phyloP scores from a whole-genome alignment of 306 rosid genomes.

The Ceratonia siliqua region DNA sequence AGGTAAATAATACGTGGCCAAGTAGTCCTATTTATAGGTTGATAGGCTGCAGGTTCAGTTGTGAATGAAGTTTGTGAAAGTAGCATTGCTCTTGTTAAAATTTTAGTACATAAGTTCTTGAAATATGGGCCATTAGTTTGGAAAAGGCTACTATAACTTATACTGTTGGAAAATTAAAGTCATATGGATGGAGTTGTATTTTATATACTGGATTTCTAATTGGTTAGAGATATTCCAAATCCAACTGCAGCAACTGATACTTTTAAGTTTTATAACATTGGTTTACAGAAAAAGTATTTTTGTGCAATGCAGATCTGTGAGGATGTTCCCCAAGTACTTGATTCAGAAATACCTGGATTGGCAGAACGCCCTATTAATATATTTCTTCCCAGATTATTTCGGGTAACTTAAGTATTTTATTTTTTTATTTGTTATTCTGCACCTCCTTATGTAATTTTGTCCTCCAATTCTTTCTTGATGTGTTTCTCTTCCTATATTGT shows the following conservation, averaged over 20 bases:
- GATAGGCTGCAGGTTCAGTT: no score
- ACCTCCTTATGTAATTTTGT: slow-evolving; percentile 5
- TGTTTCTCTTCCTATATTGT: not conserved
- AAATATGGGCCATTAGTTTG: not conserved
- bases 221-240: slow-evolving; percentile 11
- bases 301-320: slow-evolving; percentile 74
- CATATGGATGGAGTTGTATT: not conserved
- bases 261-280: not conserved
- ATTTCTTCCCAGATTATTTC: slow-evolving; percentile 82
- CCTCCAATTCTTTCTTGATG: not conserved
- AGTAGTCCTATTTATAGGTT: no score
- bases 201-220: slow-evolving; percentile 2
- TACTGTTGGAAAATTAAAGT: not conserved
- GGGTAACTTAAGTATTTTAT: slow-evolving; percentile 50
- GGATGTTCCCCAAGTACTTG: slow-evolving; percentile 96
- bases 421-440: not conserved
- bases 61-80: no score
- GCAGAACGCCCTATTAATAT: slow-evolving; percentile 92
- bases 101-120: not conserved
- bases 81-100: no score
- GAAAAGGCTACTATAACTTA: not conserved
- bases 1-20: no score
- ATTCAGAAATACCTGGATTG: slow-evolving; percentile 89
- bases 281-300: slow-evolving; percentile 4
- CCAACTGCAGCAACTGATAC: slow-evolving; percentile 4